These are phyloP conservation scores for Myxozyma udenii DNA, from an alignment of 805 yeast genomes.

Conservation along the genomic window DNA sequence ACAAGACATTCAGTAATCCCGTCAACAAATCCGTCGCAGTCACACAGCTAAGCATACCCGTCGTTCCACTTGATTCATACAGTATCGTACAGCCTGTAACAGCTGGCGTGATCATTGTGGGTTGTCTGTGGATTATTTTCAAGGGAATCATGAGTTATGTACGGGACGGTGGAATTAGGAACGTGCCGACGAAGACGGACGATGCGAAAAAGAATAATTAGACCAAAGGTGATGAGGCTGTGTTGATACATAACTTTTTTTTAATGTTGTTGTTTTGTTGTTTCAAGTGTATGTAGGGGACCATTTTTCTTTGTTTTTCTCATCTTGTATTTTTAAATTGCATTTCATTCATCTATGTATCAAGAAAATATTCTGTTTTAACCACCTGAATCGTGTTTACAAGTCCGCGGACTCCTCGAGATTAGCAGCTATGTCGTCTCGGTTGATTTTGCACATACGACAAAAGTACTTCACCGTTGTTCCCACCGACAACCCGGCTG, in stretches of 20 bases:
- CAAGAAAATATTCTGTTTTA: no score
- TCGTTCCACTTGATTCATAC: slow-evolving; percentile 40
- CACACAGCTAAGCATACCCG: slow-evolving; percentile 44
- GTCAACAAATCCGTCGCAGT: slow-evolving; percentile 21
- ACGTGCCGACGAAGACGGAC: slow-evolving; percentile 6
- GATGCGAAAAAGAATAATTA: slow-evolving; percentile 14
- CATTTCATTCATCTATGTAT: no score
- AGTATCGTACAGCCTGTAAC: slow-evolving; percentile 41
- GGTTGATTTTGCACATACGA: no score
- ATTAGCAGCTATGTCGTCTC: no score
- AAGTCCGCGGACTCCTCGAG: no score
- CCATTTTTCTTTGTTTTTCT: neutral
- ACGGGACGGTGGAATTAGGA: slow-evolving; percentile 27
- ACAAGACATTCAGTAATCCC: slow-evolving; percentile 13
- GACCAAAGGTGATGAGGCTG: no score
- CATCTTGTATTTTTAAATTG: neutral
- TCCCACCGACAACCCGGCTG: no score
- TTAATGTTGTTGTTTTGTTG: no score
- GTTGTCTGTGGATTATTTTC: slow-evolving; percentile 28
- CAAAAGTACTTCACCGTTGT: no score
- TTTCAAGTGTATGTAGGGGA: no score
- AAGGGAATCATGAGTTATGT: slow-evolving; percentile 9
- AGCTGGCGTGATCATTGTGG: slow-evolving; percentile 35
- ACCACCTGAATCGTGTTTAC: no score
- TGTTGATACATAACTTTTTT: no score